Conservation (phyloP, 371 early-diverging fungal genomes). For the Parasitella parasitica region DNA sequence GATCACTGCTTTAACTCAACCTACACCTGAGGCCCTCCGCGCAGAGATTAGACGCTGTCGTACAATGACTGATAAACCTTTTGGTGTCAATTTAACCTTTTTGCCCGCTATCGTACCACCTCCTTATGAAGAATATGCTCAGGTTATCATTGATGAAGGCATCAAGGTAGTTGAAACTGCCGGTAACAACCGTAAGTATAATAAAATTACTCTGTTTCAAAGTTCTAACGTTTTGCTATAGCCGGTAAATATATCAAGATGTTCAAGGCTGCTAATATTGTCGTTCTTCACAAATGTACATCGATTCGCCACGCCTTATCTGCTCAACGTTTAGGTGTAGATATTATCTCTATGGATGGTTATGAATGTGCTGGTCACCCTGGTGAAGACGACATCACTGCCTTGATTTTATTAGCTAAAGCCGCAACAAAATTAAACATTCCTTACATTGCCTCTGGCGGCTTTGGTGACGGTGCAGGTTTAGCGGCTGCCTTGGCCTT, state of each 20-base stretch:
- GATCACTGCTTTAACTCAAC: constrained; percentile 83
- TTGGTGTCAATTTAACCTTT: constrained; percentile 78
- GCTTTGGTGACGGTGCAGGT: constrained; percentile 74
- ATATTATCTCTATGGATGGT: constrained; percentile 74
- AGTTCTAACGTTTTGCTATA: not conserved
- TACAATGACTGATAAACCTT: constrained; percentile 73
- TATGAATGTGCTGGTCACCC: constrained; percentile 87
- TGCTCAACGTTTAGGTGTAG: constrained; percentile 64
- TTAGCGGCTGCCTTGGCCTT: constrained; percentile 70
- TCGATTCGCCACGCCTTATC: constrained; percentile 73
- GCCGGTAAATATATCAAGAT: constrained; percentile 71
- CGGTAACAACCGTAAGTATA: constrained; percentile 61
- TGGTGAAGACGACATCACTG: constrained; percentile 80
- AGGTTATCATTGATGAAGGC: constrained; percentile 74
- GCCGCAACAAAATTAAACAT: constrained; percentile 63
- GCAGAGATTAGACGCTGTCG: constrained; percentile 73
- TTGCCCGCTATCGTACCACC: constrained; percentile 71
- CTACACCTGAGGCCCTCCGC: constrained; percentile 80
- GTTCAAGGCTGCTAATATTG: constrained; percentile 74
- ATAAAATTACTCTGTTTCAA: not conserved
- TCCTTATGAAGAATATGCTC: constrained; percentile 75
- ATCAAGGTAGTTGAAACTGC: constrained; percentile 82
- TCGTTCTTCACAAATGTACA: constrained; percentile 79
- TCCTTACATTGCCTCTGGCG: constrained; percentile 80
- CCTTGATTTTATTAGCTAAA: constrained; percentile 72